Evolutionary conservation across 139 green algal species (phyloP).

Genomic region (Desmodesmus armatus): DNA sequence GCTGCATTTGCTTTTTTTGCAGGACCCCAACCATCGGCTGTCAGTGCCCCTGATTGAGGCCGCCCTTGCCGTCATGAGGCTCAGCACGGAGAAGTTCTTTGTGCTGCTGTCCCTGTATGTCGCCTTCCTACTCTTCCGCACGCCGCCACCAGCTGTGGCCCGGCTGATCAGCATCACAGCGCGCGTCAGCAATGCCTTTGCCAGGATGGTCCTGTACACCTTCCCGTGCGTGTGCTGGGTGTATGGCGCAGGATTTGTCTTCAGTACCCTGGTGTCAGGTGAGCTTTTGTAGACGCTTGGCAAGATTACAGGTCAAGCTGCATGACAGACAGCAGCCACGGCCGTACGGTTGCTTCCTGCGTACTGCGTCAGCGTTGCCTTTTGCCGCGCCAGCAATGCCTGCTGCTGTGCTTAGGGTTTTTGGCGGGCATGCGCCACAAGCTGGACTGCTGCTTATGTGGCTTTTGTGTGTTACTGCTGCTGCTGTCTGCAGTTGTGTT

Average conservation of each 20-base stretch:
- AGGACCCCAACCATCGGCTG: constrained; percentile 68
- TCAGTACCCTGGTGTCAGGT: constrained; percentile 71
- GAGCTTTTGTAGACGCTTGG: not conserved
- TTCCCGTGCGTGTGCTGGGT: constrained; percentile 91
- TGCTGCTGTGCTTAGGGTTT: not conserved
- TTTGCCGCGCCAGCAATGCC: not conserved
- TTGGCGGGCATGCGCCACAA: not conserved
- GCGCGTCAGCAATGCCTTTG: constrained; percentile 65
- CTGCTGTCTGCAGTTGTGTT: constrained; percentile 72
- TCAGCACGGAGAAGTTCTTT: constrained; percentile 88
- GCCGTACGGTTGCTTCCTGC: too few species aligned
- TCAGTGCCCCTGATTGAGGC: constrained; percentile 81
- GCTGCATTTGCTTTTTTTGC: not conserved
- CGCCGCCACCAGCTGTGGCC: constrained; percentile 37
- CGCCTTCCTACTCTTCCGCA: constrained; percentile 78
- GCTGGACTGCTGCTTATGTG: not conserved
- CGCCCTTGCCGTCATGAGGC: constrained; percentile 85
- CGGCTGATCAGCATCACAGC: constrained; percentile 63
- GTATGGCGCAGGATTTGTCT: constrained; percentile 84
- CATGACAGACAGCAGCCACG: too few species aligned
- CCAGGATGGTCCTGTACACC: constrained; percentile 76
- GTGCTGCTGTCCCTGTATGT: constrained; percentile 78
- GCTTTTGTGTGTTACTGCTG: not conserved
- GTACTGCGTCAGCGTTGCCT: too few species aligned
- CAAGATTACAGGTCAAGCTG: too few species aligned